A percentile compares a stretch with the other conserved stretches of the same genome.
Conservation (phyloP, 116 monocot species). For the Zostera marina region DNA sequence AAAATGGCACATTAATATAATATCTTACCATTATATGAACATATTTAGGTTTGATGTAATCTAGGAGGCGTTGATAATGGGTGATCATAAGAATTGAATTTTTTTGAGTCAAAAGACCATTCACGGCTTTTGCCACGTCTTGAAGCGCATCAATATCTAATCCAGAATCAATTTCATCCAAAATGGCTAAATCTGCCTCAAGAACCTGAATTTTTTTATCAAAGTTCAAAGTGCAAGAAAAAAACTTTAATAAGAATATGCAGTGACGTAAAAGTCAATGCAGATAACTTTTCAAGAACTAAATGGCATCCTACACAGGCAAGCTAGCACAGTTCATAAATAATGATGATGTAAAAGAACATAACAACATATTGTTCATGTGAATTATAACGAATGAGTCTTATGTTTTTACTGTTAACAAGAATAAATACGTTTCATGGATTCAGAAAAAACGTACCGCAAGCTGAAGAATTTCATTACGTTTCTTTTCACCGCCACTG, state of each 20-base stretch:
- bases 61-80: constrained; percentile 81
- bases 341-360: too few relatives aligned
- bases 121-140: constrained; percentile 85
- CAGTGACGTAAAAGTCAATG: too few relatives aligned
- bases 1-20: background rate
- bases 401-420: too few relatives aligned
- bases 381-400: too few relatives aligned
- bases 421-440: background rate
- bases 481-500: constrained; percentile 95
- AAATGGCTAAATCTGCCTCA: constrained; percentile 80
- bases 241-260: too few relatives aligned
- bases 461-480: constrained; percentile 96
- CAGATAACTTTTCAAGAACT: too few relatives aligned
- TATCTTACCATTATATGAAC: constrained; percentile 90
- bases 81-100: constrained; percentile 92
- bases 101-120: constrained; percentile 52
- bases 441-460: constrained; percentile 40
- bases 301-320: too few relatives aligned
- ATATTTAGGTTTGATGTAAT: constrained; percentile 55
- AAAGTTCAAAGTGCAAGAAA: background rate
- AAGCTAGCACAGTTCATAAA: too few relatives aligned
- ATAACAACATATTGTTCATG: too few relatives aligned
- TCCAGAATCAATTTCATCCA: constrained; percentile 96
- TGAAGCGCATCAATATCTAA: constrained; percentile 97
- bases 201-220: constrained; percentile 44